Base-by-base conservation (phyloP, 768 basidiomycete species). In the Brasilioporus rufonigricans region DNA sequence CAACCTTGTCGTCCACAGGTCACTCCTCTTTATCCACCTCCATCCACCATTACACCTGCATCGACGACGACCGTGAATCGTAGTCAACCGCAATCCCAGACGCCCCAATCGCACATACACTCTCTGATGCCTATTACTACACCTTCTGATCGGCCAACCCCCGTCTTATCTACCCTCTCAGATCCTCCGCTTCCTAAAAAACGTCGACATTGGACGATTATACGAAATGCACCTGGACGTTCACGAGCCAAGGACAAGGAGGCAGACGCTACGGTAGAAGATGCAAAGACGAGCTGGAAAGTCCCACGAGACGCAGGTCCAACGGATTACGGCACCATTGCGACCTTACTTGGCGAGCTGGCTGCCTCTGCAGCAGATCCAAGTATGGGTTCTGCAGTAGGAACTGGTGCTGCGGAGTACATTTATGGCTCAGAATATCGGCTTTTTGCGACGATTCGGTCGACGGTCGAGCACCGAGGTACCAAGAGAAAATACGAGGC, bases 311-410 rank as follows among this genome's bases (percentile, higher is more conserved):
- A 84, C 38, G 73, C 78, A 0, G 79, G 79, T 31, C 70, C 80
- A 2, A 63, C 74, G 0, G 89, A 91, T 63, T 87, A 78, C 60
- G 89, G 88, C 2, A 77, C 81, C 21, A 83, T 84, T 61, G 78
- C 86, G 0, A 56, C 73, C 5, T 71, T 91, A 5, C 71, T 77
- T 0, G 81, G 79, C 9, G 74, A 74, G 36, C 64, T 76, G 2
- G 71, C 68, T 1, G 70, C 66, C 9, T 69, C 75, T 11, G 64
- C 74, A 1, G 35, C 45, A 36, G 63, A 68, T 40, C 57, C 64
- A 39, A 47, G 70, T 13, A 16, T 29, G 4, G 56, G 61, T 3
- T 46, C 71, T 21, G 31, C 38, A 3, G 27, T 31, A 4, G 52
- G 41, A 23, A 35, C 33, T 23, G 41, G 32, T 2, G 44, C 50